Percentiles rank a stretch among this genome's conserved stretches.
Evolutionary conservation across 352 stramenopile genomes (phyloP).

Genomic region (Pythium dissotocum): DNA sequence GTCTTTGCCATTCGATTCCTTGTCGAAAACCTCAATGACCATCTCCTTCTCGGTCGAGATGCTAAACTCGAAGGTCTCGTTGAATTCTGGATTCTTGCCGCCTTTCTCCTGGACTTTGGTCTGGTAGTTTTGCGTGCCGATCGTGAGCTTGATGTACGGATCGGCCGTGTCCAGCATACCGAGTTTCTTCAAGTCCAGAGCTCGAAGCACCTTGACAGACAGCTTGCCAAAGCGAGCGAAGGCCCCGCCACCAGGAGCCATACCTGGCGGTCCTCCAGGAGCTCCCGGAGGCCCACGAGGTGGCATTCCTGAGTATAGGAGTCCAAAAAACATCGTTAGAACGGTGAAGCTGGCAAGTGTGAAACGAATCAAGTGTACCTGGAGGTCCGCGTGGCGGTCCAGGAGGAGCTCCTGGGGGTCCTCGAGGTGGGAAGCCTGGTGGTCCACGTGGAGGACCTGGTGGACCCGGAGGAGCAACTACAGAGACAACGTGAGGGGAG

Average conservation of each 20-base stretch:
- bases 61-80: constrained; percentile 94
- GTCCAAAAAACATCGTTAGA: background rate
- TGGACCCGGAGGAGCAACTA: constrained; percentile 21
- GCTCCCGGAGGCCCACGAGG: constrained; percentile 36
- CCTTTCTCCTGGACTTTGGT: constrained; percentile 87
- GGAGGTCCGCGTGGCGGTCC: constrained; percentile 23
- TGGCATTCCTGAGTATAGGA: constrained; percentile 19
- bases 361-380: constrained; percentile 13
- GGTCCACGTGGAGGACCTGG: constrained; percentile 37
- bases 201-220: constrained; percentile 88
- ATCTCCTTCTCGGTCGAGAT: constrained; percentile 95
- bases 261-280: constrained; percentile 24
- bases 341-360: constrained; percentile 4
- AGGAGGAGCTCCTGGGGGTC: constrained; percentile 23
- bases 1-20: constrained; percentile 89
- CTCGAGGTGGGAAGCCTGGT: constrained; percentile 32
- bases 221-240: constrained; percentile 92
- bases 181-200: constrained; percentile 91
- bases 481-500: constrained; percentile 13
- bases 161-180: constrained; percentile 93
- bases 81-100: constrained; percentile 93
- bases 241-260: constrained; percentile 38
- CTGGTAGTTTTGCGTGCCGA: constrained; percentile 83
- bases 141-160: constrained; percentile 92
- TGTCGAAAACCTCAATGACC: constrained; percentile 91